These are phyloP conservation scores for Sonneratia alba DNA, from an alignment of 345 rosid genomes.

Conservation along the genomic window DNA sequence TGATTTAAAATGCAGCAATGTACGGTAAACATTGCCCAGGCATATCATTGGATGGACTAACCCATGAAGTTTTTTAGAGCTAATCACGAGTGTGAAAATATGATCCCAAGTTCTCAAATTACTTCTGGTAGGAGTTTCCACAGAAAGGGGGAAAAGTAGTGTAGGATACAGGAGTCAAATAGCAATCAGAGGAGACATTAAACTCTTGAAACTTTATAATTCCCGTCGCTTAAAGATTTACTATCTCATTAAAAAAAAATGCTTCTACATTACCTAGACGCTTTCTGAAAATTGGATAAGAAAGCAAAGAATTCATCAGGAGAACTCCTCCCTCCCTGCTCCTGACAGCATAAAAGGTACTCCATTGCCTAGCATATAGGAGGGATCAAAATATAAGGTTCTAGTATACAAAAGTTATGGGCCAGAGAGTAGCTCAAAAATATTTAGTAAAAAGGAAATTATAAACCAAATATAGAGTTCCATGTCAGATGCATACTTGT, in stretches of 20 bases:
- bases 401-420: conserved; percentile 2
- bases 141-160: background rate
- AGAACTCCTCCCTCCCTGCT: conserved; percentile 51
- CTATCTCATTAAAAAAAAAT: background rate
- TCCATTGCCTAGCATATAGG: conserved; percentile 65
- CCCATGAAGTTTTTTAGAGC: background rate
- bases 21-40: background rate
- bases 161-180: background rate
- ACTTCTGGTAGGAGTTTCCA: background rate
- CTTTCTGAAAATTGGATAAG: conserved; percentile 74
- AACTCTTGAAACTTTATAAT: background rate
- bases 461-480: background rate
- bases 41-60: background rate
- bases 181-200: background rate
- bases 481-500: conserved; percentile 42
- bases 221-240: background rate
- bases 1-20: background rate
- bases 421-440: background rate
- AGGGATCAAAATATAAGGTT: background rate
- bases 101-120: background rate
- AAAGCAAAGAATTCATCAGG: conserved; percentile 51
- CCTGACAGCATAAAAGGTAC: conserved; percentile 51
- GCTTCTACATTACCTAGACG: conserved; percentile 46
- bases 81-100: background rate
- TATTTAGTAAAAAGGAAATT: background rate